phyloP scores from a whole-genome alignment of 225 moss, liverwort and hornwort genomes.

The Bryum argenteum region DNA sequence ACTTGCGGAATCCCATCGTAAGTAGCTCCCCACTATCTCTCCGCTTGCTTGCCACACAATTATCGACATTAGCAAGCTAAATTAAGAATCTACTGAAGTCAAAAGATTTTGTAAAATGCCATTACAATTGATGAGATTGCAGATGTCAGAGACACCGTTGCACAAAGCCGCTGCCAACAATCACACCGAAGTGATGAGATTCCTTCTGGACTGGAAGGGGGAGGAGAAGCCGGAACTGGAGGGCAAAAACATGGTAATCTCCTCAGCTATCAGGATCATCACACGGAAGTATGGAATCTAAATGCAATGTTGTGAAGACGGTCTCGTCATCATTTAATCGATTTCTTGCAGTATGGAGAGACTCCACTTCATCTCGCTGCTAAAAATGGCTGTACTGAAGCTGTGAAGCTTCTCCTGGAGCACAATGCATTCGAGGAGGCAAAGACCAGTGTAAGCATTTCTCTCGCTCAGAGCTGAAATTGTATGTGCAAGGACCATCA shows the following conservation, averaged over 20 bases:
- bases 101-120: too few relatives aligned
- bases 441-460: slow-evolving; percentile 43
- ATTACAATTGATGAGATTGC: neutral
- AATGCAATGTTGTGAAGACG: too few relatives aligned
- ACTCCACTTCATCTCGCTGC: slow-evolving; percentile 56
- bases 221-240: slow-evolving; percentile 48
- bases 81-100: too few relatives aligned
- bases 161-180: slow-evolving; percentile 56
- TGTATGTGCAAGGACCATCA: too few relatives aligned
- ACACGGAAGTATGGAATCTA: too few relatives aligned
- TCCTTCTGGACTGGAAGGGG: slow-evolving; percentile 48
- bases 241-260: slow-evolving; percentile 44
- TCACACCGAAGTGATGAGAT: slow-evolving; percentile 38
- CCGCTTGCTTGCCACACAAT: too few relatives aligned
- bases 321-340: too few relatives aligned
- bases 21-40: neutral
- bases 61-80: too few relatives aligned
- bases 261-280: neutral
- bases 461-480: too few relatives aligned
- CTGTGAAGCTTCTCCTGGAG: slow-evolving; percentile 44
- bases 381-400: slow-evolving; percentile 49
- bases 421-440: slow-evolving; percentile 52
- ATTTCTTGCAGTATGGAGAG: slow-evolving; percentile 48
- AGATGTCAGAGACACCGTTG: slow-evolving; percentile 54
- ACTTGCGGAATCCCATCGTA: slow-evolving; percentile 46